Base-by-base conservation (phyloP, 2,329 filamentous ascomycete species). In the Penicillium thymicola region DNA sequence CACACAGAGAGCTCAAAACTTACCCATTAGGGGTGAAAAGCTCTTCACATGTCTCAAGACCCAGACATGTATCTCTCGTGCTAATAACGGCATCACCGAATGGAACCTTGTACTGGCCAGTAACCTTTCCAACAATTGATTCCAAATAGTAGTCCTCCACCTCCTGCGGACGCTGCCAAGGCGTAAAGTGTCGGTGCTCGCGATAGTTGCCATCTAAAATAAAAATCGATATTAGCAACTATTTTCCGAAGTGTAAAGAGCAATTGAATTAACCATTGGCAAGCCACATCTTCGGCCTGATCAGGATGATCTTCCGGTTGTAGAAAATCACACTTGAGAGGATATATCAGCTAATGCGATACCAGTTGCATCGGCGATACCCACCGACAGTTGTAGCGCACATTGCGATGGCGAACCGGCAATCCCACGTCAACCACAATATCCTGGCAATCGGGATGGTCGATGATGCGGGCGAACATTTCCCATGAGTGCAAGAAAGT, bases 251-350 rank as follows among this genome's bases (percentile, higher is more conserved):
- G 7, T 5, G 27, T 18, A 28, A n/a, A 23, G 10, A 40, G 53
- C 5, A 38, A 42, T 23, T 40, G 18, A 43, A 62, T 65, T 9
- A 54, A 45, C 49, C 86, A 58, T 89, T 87, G 46, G 87, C 87
- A 6, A 92, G 80, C 65, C 79, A 86, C 60, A 89, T 78, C 72
- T 91, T 92, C 0, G 88, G 88, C 11, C 89, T 79, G 55, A 94
- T 87, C 57, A 88, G 78, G 18, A 92, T 74, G 21, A 92, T 86
- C 73, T 86, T 85, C 49, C 84, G 81, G 63, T 92, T 82, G 49
- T 85, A 78, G 58, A 79, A 78, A 59, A 89, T 81, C n/a, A 88
- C 78, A 7, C 70, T 71, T 34, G 0, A 28, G 28, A 21, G 40
- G 6, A 23, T 40, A 28, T 21, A 44, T 55, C 25, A 58, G 42